A percentile compares a stretch with the other conserved stretches of the same genome.
These are phyloP conservation scores for Malus domestica DNA, from an alignment of 306 rosid species.

Conservation along the genomic window DNA sequence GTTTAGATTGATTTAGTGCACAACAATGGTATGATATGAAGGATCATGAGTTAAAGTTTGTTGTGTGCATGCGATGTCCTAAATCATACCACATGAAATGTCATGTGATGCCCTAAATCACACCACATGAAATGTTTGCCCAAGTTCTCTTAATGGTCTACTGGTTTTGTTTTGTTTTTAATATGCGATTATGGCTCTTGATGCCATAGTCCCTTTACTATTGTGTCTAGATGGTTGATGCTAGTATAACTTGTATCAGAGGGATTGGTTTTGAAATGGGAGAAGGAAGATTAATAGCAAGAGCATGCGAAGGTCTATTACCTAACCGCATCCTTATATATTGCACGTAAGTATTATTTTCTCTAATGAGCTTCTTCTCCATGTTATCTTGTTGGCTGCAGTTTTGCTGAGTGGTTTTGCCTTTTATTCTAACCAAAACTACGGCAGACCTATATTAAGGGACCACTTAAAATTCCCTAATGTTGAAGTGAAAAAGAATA, in stretches of 20 bases:
- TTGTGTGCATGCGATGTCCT: constrained; percentile 63
- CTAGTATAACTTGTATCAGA: constrained; percentile 26
- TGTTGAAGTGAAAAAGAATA: constrained; percentile 2
- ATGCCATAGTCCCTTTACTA: not conserved
- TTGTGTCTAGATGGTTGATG: not conserved
- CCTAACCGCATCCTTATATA: too few relatives aligned
- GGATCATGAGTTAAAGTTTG: constrained; percentile 45
- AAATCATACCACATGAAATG: constrained; percentile 67
- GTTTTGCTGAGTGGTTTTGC: too few relatives aligned
- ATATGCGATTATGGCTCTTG: not conserved
- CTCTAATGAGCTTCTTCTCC: too few relatives aligned
- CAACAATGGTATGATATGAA: not conserved
- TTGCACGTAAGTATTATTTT: too few relatives aligned
- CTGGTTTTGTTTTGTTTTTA: not conserved
- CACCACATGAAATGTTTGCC: constrained; percentile 54
- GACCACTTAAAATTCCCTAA: constrained; percentile 47
- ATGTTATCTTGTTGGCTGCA: too few relatives aligned
- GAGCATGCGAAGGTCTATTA: too few relatives aligned
- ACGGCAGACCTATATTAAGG: constrained; percentile 40
- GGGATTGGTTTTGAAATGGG: constrained; percentile 26
- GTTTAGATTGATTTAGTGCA: too few relatives aligned
- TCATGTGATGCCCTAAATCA: not conserved
- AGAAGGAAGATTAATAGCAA: too few relatives aligned
- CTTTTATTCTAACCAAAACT: too few relatives aligned
- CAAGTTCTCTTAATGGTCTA: constrained; percentile 20